phyloP scores from a whole-genome alignment of 345 rosid species.

The Dipteronia dyeriana region DNA sequence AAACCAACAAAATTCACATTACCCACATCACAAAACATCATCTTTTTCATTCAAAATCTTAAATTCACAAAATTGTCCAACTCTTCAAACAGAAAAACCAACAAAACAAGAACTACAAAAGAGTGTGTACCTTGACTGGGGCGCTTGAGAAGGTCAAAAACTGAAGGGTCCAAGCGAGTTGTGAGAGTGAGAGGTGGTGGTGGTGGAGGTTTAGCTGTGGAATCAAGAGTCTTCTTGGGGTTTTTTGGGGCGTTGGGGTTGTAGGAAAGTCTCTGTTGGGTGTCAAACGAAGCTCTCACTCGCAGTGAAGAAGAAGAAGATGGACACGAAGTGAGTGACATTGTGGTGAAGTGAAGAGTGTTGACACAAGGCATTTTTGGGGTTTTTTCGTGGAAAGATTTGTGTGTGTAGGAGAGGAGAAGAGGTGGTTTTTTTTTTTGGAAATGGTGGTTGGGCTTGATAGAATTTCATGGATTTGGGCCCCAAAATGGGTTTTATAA shows the following conservation, averaged over 20 bases:
- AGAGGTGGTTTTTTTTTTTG: background rate
- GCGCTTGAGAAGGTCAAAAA: conserved; percentile 64
- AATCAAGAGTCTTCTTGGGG: conserved; percentile 32
- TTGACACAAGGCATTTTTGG: background rate
- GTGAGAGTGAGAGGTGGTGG: conserved; percentile 33
- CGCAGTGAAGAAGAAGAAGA: conserved; percentile 9
- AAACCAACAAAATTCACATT: background rate
- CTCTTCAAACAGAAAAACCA: background rate
- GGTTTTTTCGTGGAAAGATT: background rate
- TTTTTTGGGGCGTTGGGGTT: conserved; percentile 75
- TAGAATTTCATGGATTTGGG: no score
- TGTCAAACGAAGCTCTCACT: conserved; percentile 73
- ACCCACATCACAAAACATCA: background rate
- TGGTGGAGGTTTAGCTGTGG: conserved; percentile 31
- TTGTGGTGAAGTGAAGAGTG: background rate
- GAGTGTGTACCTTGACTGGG: conserved; percentile 46
- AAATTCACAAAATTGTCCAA: background rate
- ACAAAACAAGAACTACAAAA: background rate
- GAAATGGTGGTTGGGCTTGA: background rate
- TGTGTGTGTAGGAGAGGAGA: background rate
- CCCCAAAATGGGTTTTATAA: background rate
- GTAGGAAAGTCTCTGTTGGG: conserved; percentile 59
- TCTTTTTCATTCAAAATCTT: background rate
- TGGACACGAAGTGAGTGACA: background rate
- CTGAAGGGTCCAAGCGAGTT: conserved; percentile 31